Evolutionary conservation across 2,329 filamentous ascomycete species (phyloP), one percentile per base, ranked within the genome.

Genomic region (Gaeumannomyces tritici): DNA sequence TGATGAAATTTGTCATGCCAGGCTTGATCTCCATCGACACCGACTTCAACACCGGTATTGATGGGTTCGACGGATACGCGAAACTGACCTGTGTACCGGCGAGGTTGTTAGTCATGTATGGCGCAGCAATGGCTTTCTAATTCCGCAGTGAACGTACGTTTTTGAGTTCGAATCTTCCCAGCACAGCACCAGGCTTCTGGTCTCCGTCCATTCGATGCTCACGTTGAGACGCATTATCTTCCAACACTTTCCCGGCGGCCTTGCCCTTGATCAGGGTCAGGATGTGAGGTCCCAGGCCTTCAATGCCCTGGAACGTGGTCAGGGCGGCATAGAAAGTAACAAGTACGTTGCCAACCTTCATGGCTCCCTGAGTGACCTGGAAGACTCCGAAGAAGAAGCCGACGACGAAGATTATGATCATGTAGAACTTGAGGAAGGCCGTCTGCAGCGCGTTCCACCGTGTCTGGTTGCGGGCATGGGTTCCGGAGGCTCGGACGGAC

Each of bases 301-400:
- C 87, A 15, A 96, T 77, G 0, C 89, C 85, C 67, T 93, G 88
- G 5, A 92, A 86, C 0, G 89, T 89, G 60, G 86, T 85, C 47
- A 97, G 76, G 2, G 89, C 89, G 5, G 90, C 85, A 77, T 95
- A 96, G 67, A 98, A 97, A 0, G 91, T 89, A 0, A 90, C 95
- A 57, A 97, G 73, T 3, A 96, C 84, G 62, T 88, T 79, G 0
- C 88, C 89, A 0, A 90, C 77, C 13, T 77, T 79, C 15, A 84
- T 75, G 0, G 79, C 72, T 1, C 85, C 85, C 1, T 81, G 74
- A 12, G 80, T 77, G 12, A 95, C 86, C 1, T 96, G 80, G 1
- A 83, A 77, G 31, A 88, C 83, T 0, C 92, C 93, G 68, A 93
- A 96, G 85, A 90, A 96, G 70, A 98, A 97, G 0, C 92, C 93